These are phyloP conservation scores for Aspergillus ruber DNA, from an alignment of 2,329 filamentous ascomycete genomes.

Conservation along the genomic window DNA sequence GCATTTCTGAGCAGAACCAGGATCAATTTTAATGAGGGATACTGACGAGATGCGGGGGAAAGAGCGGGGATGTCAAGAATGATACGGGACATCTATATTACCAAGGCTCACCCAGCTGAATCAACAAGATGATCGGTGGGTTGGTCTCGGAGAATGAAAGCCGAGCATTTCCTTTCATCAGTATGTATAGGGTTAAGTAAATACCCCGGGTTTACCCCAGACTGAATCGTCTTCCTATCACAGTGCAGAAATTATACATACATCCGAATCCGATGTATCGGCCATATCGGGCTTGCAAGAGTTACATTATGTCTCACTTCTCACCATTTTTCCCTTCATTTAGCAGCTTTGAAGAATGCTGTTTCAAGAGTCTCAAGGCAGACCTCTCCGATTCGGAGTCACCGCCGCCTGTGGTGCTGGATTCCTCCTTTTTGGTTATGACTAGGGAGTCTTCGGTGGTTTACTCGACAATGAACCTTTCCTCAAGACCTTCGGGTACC, in stretches of 20 bases:
- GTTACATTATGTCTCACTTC: not conserved
- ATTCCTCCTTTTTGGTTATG: slow-evolving; percentile 22
- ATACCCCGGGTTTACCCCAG: not conserved
- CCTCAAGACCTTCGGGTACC: slow-evolving; percentile 13
- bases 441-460: slow-evolving; percentile 21
- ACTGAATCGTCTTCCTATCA: not conserved
- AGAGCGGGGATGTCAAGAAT: too few species aligned
- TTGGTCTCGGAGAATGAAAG: not conserved
- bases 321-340: not conserved
- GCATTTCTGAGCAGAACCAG: too few species aligned
- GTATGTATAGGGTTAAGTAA: not conserved
- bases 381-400: not conserved
- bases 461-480: slow-evolving; percentile 13
- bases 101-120: not conserved
- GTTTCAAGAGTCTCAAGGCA: not conserved
- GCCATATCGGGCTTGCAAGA: not conserved
- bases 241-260: not conserved
- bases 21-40: too few species aligned
- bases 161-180: not conserved
- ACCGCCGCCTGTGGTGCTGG: slow-evolving; percentile 13
- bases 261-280: too few species aligned
- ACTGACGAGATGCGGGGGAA: too few species aligned
- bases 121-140: not conserved
- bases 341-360: not conserved
- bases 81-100: too few species aligned